These are phyloP conservation scores for Aegilops bicornis DNA, from an alignment of 176 grass and related monocot genomes.

Conservation along the genomic window DNA sequence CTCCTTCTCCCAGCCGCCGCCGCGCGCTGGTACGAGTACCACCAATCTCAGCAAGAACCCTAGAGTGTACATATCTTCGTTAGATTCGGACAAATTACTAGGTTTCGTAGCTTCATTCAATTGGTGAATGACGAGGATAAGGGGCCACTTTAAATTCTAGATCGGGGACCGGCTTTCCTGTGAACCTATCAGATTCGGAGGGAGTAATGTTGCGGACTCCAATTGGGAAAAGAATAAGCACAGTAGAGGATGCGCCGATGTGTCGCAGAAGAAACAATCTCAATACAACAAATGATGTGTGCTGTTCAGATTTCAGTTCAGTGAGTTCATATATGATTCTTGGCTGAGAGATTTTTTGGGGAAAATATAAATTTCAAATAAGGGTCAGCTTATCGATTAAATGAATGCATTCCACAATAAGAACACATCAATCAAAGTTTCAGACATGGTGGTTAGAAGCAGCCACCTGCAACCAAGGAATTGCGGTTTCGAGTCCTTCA, in stretches of 20 bases:
- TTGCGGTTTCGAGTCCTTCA: neutral
- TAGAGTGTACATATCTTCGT: neutral
- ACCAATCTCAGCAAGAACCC: neutral
- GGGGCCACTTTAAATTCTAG: constrained; percentile 1
- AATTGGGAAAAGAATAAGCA: neutral
- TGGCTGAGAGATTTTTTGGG: neutral
- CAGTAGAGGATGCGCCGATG: neutral
- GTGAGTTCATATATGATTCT: neutral
- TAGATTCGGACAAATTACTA: neutral
- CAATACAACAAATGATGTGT: neutral
- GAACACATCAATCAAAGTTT: neutral
- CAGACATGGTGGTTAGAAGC: neutral
- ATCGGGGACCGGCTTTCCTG: neutral
- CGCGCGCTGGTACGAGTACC: constrained; percentile 70
- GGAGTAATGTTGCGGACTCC: neutral
- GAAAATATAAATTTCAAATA: neutral
- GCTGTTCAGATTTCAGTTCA: neutral
- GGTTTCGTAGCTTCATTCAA: neutral
- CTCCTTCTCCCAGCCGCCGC: constrained; percentile 96
- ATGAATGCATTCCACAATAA: neutral
- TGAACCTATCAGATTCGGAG: neutral
- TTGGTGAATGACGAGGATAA: neutral
- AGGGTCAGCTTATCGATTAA: neutral
- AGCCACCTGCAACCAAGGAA: neutral
- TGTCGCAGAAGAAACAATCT: neutral